A percentile compares a stretch with the other conserved stretches of the same genome.
These are phyloP conservation scores for Beauveria sp. DNA, from an alignment of 2,329 filamentous ascomycete genomes.

Conservation along the genomic window DNA sequence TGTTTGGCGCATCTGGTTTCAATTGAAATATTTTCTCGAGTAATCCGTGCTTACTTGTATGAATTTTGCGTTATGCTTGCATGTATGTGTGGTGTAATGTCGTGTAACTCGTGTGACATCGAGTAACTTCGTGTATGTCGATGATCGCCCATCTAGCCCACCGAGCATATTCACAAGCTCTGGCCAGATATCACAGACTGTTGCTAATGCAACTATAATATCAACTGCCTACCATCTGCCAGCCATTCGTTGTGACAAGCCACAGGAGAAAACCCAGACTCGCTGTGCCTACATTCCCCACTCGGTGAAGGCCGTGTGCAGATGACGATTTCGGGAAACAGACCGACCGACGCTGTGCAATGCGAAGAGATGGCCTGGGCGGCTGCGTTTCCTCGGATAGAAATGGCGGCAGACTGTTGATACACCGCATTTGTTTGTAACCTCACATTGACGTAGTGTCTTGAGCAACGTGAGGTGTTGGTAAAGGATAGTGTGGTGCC, in stretches of 20 bases:
- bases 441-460: neutral
- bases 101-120: no score
- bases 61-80: neutral
- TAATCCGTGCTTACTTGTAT: neutral
- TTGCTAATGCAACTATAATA: neutral
- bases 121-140: neutral
- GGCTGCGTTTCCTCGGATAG: neutral
- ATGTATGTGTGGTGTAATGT: neutral
- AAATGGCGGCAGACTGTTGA: neutral
- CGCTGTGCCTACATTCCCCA: neutral
- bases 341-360: neutral
- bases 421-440: neutral
- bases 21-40: neutral
- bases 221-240: neutral
- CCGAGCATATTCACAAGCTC: neutral
- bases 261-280: neutral
- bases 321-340: neutral
- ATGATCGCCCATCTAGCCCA: neutral
- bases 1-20: conserved; percentile 6
- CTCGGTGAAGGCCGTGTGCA: conserved; percentile 9
- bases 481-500: neutral
- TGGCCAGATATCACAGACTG: neutral
- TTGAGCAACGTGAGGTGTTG: neutral
- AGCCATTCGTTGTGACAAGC: neutral
- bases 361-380: neutral